A percentile compares a stretch with the other conserved stretches of the same genome.
phyloP scores from a whole-genome alignment of 495 filamentous ascomycete species.

The Oidiodendron maius region DNA sequence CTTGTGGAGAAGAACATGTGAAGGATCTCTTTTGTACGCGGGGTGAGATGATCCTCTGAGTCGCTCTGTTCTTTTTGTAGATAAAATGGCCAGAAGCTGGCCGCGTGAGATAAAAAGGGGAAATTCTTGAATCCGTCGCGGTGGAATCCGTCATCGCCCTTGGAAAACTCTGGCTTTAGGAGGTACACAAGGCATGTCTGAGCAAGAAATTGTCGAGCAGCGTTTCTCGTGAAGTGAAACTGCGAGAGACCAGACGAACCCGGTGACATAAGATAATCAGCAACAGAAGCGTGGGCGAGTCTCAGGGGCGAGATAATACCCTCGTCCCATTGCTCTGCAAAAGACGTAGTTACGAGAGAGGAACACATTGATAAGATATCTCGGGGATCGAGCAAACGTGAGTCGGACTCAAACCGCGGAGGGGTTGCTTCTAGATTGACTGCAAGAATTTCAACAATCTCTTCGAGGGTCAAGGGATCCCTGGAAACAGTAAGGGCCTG shows the following conservation, averaged over 20 bases:
- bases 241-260: not conserved
- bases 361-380: constrained; percentile 9
- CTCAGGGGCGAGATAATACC: constrained; percentile 1
- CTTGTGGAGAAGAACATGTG: constrained; percentile 9
- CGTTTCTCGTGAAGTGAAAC: constrained; percentile 9
- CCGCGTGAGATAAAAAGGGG: constrained; percentile 1
- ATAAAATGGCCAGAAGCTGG: constrained; percentile 8
- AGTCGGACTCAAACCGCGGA: constrained; percentile 7
- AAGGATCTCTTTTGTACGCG: constrained; percentile 8
- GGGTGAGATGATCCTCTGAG: constrained; percentile 5
- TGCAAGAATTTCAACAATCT: constrained; percentile 11
- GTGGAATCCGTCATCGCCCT: not conserved
- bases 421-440: constrained; percentile 6
- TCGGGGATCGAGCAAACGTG: constrained; percentile 6
- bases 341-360: constrained; percentile 3
- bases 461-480: constrained; percentile 5
- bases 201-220: constrained; percentile 8
- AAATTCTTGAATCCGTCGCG: not conserved
- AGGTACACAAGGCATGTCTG: constrained; percentile 8
- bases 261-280: constrained; percentile 9
- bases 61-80: not conserved
- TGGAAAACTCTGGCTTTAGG: constrained; percentile 8
- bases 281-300: constrained; percentile 14
- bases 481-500: not conserved
- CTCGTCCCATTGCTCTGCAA: not conserved